Percentiles rank a stretch among this genome's conserved stretches.
These are phyloP conservation scores for Oryza australiensis DNA, from an alignment of 176 grass and related monocot genomes.

Conservation along the genomic window DNA sequence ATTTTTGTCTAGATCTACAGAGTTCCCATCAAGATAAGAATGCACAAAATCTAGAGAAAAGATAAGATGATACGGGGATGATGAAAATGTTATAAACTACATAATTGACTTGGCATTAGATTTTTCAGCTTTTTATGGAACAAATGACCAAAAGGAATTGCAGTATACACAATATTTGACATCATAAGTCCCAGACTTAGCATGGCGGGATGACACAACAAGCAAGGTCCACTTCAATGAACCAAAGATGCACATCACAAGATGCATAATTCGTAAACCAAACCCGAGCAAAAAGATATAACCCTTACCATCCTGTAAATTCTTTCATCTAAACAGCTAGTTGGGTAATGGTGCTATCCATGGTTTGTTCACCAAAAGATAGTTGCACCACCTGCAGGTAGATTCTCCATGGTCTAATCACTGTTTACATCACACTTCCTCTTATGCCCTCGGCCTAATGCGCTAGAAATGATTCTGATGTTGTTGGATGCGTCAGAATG, in stretches of 20 bases:
- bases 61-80: neutral
- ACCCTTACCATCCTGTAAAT: no score
- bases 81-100: neutral
- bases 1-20: no score
- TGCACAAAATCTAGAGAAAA: no score
- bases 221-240: neutral
- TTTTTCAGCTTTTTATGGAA: neutral
- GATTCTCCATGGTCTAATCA: neutral
- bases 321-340: no score
- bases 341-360: slow-evolving; percentile 18
- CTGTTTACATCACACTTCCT: slow-evolving; percentile 8
- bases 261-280: neutral
- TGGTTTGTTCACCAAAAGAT: slow-evolving; percentile 10
- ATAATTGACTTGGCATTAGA: neutral
- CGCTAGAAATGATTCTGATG: neutral
- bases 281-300: neutral
- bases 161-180: neutral
- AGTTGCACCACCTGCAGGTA: no score
- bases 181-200: neutral
- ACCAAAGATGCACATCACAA: slow-evolving; percentile 41
- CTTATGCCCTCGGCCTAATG: slow-evolving; percentile 37
- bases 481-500: slow-evolving; percentile 21
- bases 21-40: no score
- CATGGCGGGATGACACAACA: neutral
- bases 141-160: no score